phyloP scores from a whole-genome alignment of 176 grass and related monocot genomes.

The Oryza rufipogon region DNA sequence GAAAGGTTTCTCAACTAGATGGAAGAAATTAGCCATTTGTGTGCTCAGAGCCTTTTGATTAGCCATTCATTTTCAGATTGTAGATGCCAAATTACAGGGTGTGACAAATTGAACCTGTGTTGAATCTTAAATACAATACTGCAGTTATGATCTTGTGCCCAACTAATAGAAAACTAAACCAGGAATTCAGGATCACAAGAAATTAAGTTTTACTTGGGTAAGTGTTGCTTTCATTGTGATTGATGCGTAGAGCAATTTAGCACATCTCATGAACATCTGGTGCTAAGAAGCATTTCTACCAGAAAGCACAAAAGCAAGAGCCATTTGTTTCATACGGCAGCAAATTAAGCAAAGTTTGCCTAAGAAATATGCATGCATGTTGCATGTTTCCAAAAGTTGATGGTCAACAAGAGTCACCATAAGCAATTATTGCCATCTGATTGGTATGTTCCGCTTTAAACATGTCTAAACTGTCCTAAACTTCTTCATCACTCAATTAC shows the following conservation, averaged over 20 bases:
- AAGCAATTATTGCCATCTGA: constrained; percentile 39
- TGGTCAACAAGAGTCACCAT: constrained; percentile 34
- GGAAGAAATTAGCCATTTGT: constrained; percentile 19
- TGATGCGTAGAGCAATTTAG: neutral
- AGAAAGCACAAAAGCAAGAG: neutral
- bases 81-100: neutral
- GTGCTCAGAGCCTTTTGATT: constrained; percentile 10
- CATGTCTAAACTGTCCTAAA: constrained; percentile 13
- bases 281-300: constrained; percentile 5
- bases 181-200: neutral
- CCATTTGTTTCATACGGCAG: constrained; percentile 30
- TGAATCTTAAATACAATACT: neutral
- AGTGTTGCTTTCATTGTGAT: neutral
- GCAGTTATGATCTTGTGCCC: neutral
- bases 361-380: constrained; percentile 10
- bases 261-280: neutral
- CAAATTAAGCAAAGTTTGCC: constrained; percentile 38
- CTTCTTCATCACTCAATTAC: constrained; percentile 4
- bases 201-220: neutral
- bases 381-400: constrained; percentile 29
- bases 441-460: constrained; percentile 33
- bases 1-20: constrained; percentile 43
- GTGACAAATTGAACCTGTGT: neutral
- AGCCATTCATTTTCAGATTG: constrained; percentile 3
- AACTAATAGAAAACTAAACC: neutral